Percentiles rank a stretch among this genome's conserved stretches.
phyloP scores from a whole-genome alignment of 176 grass and related monocot species.

The Avena atlantica region DNA sequence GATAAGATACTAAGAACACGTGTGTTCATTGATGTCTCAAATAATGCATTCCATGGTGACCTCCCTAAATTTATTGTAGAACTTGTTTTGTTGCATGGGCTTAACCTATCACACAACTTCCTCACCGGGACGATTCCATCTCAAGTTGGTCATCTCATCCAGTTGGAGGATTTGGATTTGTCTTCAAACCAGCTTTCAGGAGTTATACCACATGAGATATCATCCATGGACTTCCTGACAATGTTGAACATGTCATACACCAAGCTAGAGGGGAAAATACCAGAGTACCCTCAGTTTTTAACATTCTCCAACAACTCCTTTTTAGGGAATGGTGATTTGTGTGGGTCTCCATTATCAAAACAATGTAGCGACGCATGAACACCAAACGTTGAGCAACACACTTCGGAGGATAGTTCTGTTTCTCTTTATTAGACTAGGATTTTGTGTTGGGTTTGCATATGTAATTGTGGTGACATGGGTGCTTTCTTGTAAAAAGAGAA shows the following conservation, averaged over 20 bases:
- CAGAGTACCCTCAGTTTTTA: neutral
- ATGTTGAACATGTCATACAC: constrained; percentile 48
- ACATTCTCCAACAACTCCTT: constrained; percentile 29
- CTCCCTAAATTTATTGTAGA: constrained; percentile 43
- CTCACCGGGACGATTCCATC: constrained; percentile 20
- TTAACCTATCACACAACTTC: constrained; percentile 36
- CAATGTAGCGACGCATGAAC: neutral
- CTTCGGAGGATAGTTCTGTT: neutral
- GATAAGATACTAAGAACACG: neutral
- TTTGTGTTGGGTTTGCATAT: constrained; percentile 34
- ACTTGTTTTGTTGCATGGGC: neutral
- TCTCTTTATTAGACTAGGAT: constrained; percentile 16
- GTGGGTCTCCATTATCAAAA: constrained; percentile 18
- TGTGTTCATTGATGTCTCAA: constrained; percentile 20
- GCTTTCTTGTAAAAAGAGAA: too few species aligned
- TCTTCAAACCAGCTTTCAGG: constrained; percentile 52
- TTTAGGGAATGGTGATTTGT: constrained; percentile 3
- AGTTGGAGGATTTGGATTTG: constrained; percentile 44
- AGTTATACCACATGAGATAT: constrained; percentile 28
- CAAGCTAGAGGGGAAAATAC: constrained; percentile 42
- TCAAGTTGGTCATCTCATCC: neutral
- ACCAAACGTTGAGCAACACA: neutral
- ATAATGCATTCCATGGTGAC: constrained; percentile 33
- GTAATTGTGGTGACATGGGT: neutral
- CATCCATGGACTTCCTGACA: constrained; percentile 38